Evolutionary conservation across 2,329 filamentous ascomycete species (phyloP), one percentile per base, ranked within the genome.

Genomic region (Neoascochyta sp.): DNA sequence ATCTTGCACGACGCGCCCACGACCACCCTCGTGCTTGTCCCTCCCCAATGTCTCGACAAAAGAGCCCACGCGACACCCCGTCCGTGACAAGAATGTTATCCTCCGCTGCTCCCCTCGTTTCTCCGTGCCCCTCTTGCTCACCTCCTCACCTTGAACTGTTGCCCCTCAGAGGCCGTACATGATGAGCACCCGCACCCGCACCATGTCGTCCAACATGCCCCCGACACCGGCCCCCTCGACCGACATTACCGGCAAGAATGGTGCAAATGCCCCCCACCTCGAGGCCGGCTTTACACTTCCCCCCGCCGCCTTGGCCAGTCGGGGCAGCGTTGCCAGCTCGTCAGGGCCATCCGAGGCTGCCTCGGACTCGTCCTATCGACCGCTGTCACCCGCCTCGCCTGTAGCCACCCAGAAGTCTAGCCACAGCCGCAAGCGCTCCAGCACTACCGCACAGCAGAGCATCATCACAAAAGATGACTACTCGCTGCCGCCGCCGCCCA

Each of bases 401-500:
- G 34, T 58, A 16, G 47, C 55, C 15, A 52, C 47, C 2, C 43
- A 47, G n/a, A 62, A 57, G 40, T 45, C 47, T 37, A 37, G 50
- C 20, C 45, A 50, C 29, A 44, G 48, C 32, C 57, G 54, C 28
- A 59, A 57, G 38, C 57, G 57, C 26, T 52, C 50, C 14, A 61
- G 37, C 34, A 47, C 51, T 15, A 42, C 45, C 23, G 34, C 43
- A 6, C 46, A 48, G 12, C 50, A 44, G 9, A 59, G 57, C 27
- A 56, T 66, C 9, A 54, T 66, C 34, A 68, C 70, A 34, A 81
- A 78, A 44, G 75, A 80, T 47, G 69, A 75, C 26, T 93, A 95
- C 60, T 76, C 84, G 7, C 75, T 98, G 10, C 92, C 92, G 12
- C 92, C 92, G 7, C 92, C 90, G 10, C 92, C 92, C 0, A 95